A percentile compares a stretch with the other conserved stretches of the same genome.
Conservation (phyloP, 257 asterid species). For the Solanum stenotomum region DNA sequence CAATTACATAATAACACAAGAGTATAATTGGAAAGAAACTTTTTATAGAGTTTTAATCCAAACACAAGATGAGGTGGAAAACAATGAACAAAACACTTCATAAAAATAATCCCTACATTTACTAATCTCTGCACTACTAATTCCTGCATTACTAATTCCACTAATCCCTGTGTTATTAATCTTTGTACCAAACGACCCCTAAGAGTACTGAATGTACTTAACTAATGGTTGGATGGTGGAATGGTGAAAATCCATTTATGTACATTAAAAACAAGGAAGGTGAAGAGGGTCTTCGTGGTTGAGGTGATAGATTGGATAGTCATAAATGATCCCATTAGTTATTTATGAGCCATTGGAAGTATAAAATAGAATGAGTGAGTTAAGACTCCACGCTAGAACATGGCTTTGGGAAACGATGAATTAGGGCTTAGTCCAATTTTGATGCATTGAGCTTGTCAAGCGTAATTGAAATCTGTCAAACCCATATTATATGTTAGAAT, state of each 20-base stretch:
- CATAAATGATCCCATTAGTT: background rate
- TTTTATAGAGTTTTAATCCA: too few species aligned
- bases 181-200: too few species aligned
- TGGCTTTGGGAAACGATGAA: background rate
- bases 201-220: background rate
- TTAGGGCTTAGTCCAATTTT: background rate
- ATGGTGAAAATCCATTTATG: background rate
- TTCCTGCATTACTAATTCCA: too few species aligned
- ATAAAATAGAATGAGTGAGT: background rate
- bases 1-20: too few species aligned
- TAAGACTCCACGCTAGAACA: background rate
- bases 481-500: background rate
- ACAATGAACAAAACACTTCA: too few species aligned
- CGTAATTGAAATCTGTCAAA: background rate
- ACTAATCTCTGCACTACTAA: too few species aligned
- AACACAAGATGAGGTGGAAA: too few species aligned
- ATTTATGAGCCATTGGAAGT: background rate
- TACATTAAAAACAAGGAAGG: background rate
- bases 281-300: background rate
- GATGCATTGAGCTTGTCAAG: background rate
- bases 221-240: background rate
- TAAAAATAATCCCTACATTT: too few species aligned
- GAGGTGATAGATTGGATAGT: background rate
- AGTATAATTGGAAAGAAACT: too few species aligned
- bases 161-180: too few species aligned